These are phyloP conservation scores for Psilocybe sp. DNA, from an alignment of 768 basidiomycete species.

Conservation along the genomic window DNA sequence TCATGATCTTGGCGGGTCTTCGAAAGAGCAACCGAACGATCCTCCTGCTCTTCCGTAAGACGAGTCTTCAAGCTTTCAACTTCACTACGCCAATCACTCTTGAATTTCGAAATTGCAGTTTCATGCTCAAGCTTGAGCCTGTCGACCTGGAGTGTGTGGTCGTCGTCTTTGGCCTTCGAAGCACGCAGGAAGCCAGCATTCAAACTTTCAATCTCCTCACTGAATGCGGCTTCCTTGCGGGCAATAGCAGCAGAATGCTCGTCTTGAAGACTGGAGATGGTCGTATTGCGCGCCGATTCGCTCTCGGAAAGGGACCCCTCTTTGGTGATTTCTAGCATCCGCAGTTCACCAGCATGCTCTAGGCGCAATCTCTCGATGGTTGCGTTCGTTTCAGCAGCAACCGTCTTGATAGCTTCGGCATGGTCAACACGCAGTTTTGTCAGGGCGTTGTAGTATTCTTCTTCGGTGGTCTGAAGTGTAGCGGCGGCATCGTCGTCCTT, in stretches of 20 bases:
- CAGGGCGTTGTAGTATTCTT: constrained; percentile 79
- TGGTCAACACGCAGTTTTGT: constrained; percentile 77
- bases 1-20: constrained; percentile 47
- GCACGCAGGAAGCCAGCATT: constrained; percentile 60
- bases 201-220: constrained; percentile 62
- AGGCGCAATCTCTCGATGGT: constrained; percentile 69
- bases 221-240: constrained; percentile 63
- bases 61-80: constrained; percentile 43
- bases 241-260: constrained; percentile 67
- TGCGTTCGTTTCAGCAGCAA: constrained; percentile 57
- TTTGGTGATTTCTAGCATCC: constrained; percentile 71
- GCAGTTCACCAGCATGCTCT: constrained; percentile 72
- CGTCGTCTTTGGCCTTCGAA: constrained; percentile 56
- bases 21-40: constrained; percentile 28
- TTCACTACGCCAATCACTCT: constrained; percentile 52
- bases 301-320: constrained; percentile 76
- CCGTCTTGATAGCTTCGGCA: constrained; percentile 58
- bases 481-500: constrained; percentile 59
- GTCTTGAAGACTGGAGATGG: constrained; percentile 65
- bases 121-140: constrained; percentile 62
- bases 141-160: constrained; percentile 57
- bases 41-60: constrained; percentile 44
- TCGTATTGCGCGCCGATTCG: constrained; percentile 59
- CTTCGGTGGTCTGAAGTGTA: constrained; percentile 66
- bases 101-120: constrained; percentile 45